Conservation (phyloP, 768 basidiomycete species). For the Tylopilus rubrobrunneus region DNA sequence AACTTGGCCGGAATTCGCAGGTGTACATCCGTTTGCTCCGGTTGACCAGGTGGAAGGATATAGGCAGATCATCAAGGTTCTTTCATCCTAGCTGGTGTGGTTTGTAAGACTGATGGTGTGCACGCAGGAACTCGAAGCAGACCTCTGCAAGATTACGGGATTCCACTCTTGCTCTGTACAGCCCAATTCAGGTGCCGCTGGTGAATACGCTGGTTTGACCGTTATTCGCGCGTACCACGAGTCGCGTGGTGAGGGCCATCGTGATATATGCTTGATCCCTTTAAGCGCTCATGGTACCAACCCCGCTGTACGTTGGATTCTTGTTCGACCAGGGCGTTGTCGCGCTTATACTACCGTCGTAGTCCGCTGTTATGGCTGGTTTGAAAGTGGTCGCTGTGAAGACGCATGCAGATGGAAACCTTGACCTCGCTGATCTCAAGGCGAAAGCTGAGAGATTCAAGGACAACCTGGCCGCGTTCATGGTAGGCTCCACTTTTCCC, state of each 20-base stretch:
- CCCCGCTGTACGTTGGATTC: slow-evolving; percentile 69
- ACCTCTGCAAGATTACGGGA: slow-evolving; percentile 94
- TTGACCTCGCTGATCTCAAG: slow-evolving; percentile 83
- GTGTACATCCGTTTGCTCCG: slow-evolving; percentile 92
- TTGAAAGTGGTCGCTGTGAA: slow-evolving; percentile 96
- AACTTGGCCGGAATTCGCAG: slow-evolving; percentile 89
- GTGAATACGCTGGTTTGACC: slow-evolving; percentile 94
- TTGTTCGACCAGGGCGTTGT: background rate
- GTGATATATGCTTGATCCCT: slow-evolving; percentile 92
- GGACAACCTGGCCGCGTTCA: slow-evolving; percentile 90
- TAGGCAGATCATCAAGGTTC: slow-evolving; percentile 69
- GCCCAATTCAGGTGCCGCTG: slow-evolving; percentile 97
- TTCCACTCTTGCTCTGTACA: slow-evolving; percentile 95
- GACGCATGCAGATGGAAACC: slow-evolving; percentile 78
- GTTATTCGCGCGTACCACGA: slow-evolving; percentile 95
- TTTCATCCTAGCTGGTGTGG: background rate
- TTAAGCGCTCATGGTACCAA: slow-evolving; percentile 98
- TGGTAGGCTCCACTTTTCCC: slow-evolving; percentile 49
- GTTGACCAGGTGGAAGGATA: slow-evolving; percentile 89
- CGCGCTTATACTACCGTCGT: slow-evolving; percentile 15
- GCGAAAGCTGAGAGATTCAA: slow-evolving; percentile 88
- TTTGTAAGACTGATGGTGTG: slow-evolving; percentile 8
- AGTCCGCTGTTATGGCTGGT: slow-evolving; percentile 97
- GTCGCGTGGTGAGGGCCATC: slow-evolving; percentile 77
- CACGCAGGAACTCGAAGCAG: slow-evolving; percentile 80